phyloP scores from a whole-genome alignment of 129 eudicot species.

The Erigeron canadensis region DNA sequence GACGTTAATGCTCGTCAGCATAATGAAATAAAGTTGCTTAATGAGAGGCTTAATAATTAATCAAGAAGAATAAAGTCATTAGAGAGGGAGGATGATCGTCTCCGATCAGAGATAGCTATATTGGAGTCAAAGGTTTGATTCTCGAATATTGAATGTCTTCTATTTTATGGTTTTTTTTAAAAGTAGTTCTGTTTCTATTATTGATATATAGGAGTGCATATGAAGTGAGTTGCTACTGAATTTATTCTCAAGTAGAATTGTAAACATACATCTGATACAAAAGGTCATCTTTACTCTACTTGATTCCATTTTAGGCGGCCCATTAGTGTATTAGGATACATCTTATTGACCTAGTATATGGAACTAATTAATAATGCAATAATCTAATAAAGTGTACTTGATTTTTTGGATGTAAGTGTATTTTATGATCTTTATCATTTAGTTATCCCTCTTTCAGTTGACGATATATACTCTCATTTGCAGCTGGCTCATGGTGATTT shows the following conservation, averaged over 20 bases:
- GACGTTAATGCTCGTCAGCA: constrained; percentile 55
- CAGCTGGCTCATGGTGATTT: constrained; percentile 98
- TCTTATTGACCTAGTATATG: neutral
- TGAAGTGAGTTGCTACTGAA: constrained; percentile 17
- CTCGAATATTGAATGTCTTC: constrained; percentile 3
- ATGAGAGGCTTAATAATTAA: constrained; percentile 71
- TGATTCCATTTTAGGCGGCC: neutral
- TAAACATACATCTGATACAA: constrained; percentile 5
- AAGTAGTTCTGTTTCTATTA: neutral
- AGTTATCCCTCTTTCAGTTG: constrained; percentile 3
- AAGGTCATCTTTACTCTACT: neutral
- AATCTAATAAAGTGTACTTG: constrained; percentile 10
- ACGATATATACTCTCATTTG: constrained; percentile 21
- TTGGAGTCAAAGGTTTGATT: constrained; percentile 86
- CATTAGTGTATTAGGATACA: neutral
- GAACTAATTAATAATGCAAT: neutral
- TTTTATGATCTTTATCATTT: neutral
- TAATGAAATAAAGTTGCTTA: constrained; percentile 67
- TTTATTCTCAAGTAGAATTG: constrained; percentile 4
- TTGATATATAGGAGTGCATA: constrained; percentile 7
- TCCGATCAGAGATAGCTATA: constrained; percentile 83
- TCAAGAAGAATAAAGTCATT: constrained; percentile 74
- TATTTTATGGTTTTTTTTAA: constrained; percentile 12
- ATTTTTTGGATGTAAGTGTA: neutral
- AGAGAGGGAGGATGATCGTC: constrained; percentile 91